phyloP scores from a whole-genome alignment of 1,284 basidiomycete genomes.

The Boletus smithii region DNA sequence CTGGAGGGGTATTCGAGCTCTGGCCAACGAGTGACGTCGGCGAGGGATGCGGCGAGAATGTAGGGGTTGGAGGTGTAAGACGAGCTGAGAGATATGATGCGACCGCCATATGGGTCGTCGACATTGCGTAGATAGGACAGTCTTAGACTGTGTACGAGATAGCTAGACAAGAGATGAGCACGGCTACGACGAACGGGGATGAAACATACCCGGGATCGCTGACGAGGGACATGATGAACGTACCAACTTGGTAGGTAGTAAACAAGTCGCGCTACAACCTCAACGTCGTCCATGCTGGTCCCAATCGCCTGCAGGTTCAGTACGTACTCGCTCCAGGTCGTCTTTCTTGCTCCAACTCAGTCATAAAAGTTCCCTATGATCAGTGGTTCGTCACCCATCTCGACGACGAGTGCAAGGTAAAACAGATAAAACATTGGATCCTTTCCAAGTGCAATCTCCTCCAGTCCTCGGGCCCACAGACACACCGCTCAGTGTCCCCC shows the following conservation, averaged over 20 bases:
- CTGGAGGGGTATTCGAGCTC: slow-evolving; percentile 69
- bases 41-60: slow-evolving; percentile 71
- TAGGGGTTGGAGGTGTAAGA: slow-evolving; percentile 77
- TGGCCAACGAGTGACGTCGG: slow-evolving; percentile 79
- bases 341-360: slow-evolving; percentile 31
- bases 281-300: slow-evolving; percentile 17
- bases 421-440: slow-evolving; percentile 58
- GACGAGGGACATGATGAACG: slow-evolving; percentile 54
- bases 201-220: slow-evolving; percentile 54
- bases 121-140: slow-evolving; percentile 85
- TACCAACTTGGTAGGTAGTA: not conserved
- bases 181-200: not conserved
- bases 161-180: slow-evolving; percentile 46
- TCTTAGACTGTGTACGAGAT: slow-evolving; percentile 81
- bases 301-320: slow-evolving; percentile 53
- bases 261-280: not conserved
- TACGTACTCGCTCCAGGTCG: slow-evolving; percentile 32
- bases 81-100: slow-evolving; percentile 75
- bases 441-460: slow-evolving; percentile 51
- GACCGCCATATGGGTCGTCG: slow-evolving; percentile 78
- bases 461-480: slow-evolving; percentile 26
- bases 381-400: slow-evolving; percentile 70
- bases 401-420: slow-evolving; percentile 54
- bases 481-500: slow-evolving; percentile 46
- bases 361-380: slow-evolving; percentile 59